These are phyloP conservation scores for Xylariales sp. DNA, from an alignment of 2,329 filamentous ascomycete species.

Conservation along the genomic window DNA sequence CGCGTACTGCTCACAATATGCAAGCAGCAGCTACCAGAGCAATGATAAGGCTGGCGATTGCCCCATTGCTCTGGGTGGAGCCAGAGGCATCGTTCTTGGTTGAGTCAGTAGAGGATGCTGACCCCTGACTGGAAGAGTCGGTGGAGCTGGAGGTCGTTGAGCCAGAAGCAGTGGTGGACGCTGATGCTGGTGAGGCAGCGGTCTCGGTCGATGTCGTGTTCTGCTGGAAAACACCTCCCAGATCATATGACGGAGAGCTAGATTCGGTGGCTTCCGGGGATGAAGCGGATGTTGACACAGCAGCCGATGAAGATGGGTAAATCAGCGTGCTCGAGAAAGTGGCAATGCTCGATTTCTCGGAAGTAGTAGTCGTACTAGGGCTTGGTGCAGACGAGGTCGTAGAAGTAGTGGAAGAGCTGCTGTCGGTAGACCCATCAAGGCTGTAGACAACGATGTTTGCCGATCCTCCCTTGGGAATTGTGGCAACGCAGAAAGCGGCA, in stretches of 20 bases:
- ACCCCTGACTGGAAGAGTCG: conserved; percentile 12
- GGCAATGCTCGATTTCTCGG: conserved; percentile 9
- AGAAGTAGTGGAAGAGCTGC: conserved; percentile 22
- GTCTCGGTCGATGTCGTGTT: conserved; percentile 31
- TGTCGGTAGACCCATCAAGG: conserved; percentile 34
- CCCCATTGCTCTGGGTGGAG: conserved; percentile 43
- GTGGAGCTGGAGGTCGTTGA: neutral
- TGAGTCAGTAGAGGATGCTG: conserved; percentile 27
- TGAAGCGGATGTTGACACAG: conserved; percentile 7
- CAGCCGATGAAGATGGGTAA: conserved; percentile 13
- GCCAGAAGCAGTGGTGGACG: conserved; percentile 18
- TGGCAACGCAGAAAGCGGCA: conserved; percentile 71
- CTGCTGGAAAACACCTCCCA: conserved; percentile 51
- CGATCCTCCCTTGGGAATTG: conserved; percentile 60
- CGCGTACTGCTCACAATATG: conserved; percentile 21
- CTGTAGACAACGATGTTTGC: conserved; percentile 64
- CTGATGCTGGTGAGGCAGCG: conserved; percentile 8
- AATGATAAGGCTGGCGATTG: conserved; percentile 49
- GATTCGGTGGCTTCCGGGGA: conserved; percentile 8
- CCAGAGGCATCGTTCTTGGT: conserved; percentile 39
- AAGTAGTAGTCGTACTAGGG: conserved; percentile 10
- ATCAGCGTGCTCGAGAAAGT: conserved; percentile 10
- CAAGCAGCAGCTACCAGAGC: conserved; percentile 48
- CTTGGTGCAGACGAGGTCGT: conserved; percentile 24
- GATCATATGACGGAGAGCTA: conserved; percentile 7